phyloP scores from a whole-genome alignment of 2,329 filamentous ascomycete genomes.

The Lecanoromycetidae sp. region DNA sequence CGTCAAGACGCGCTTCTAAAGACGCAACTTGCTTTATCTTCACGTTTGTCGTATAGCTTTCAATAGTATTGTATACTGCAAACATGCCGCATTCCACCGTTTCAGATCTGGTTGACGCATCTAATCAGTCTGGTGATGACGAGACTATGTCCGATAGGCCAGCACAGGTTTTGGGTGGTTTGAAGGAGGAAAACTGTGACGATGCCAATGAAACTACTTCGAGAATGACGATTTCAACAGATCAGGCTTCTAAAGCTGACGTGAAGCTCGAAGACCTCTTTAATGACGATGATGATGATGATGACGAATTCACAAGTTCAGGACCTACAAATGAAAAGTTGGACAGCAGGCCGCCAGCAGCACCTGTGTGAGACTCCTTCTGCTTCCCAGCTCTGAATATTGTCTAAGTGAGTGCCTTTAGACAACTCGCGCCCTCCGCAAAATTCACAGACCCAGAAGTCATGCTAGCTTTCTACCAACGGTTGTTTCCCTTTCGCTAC shows the following conservation, averaged over 20 bases:
- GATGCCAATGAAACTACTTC: background rate
- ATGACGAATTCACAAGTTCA: constrained; percentile 44
- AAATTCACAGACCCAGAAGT: constrained; percentile 60
- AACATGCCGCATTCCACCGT: constrained; percentile 31
- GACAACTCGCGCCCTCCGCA: constrained; percentile 27
- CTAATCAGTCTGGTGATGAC: constrained; percentile 29
- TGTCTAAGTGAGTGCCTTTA: constrained; percentile 1
- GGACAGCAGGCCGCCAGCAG: constrained; percentile 30
- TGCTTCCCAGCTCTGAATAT: constrained; percentile 5
- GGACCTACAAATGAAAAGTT: constrained; percentile 35
- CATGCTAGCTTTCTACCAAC: constrained; percentile 89
- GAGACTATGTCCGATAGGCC: constrained; percentile 32
- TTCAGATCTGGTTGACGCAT: constrained; percentile 22
- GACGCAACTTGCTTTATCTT: too few species aligned
- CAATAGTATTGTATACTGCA: too few species aligned
- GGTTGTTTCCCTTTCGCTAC: constrained; percentile 85
- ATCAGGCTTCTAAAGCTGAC: constrained; percentile 16
- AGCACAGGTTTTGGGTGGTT: background rate
- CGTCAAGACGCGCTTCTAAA: too few species aligned
- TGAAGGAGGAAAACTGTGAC: background rate
- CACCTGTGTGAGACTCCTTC: constrained; percentile 27
- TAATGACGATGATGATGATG: constrained; percentile 39
- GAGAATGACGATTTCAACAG: background rate
- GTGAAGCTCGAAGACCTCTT: constrained; percentile 48
- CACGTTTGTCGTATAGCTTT: too few species aligned